Percentiles rank a stretch among this genome's conserved stretches.
These are phyloP conservation scores for Irpex rosettiformis DNA, from an alignment of 1,284 basidiomycete species.

Conservation along the genomic window DNA sequence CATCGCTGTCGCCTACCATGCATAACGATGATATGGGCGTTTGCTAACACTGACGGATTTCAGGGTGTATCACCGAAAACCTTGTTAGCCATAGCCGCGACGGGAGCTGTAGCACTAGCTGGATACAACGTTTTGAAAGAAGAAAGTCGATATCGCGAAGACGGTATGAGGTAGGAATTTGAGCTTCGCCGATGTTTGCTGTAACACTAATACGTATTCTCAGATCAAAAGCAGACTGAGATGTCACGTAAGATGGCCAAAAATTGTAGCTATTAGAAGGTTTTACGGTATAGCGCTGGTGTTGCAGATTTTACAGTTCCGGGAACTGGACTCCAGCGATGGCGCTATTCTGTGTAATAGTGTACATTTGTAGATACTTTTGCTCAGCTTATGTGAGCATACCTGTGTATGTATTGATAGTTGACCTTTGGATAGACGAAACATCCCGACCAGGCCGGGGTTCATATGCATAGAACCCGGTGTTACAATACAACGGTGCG, in stretches of 20 bases:
- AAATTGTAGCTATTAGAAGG: background rate
- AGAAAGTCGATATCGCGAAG: background rate
- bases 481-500: background rate
- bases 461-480: background rate
- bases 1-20: too few relatives aligned
- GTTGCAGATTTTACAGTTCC: background rate
- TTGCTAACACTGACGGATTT: background rate
- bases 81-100: slow-evolving; percentile 1
- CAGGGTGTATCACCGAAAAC: slow-evolving; percentile 1
- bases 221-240: background rate
- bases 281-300: background rate
- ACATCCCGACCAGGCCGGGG: background rate
- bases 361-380: background rate
- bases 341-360: background rate
- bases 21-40: background rate
- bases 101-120: slow-evolving; percentile 4
- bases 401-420: background rate
- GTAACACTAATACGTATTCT: background rate
- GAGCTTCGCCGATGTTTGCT: background rate
- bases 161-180: background rate
- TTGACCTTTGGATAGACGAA: background rate
- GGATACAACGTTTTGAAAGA: background rate
- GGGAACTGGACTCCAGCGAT: background rate
- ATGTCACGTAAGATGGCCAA: background rate
- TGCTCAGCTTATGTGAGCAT: background rate